phyloP scores from a whole-genome alignment of 108 stramenopile genomes.

The Chaetoceros muelleri region DNA sequence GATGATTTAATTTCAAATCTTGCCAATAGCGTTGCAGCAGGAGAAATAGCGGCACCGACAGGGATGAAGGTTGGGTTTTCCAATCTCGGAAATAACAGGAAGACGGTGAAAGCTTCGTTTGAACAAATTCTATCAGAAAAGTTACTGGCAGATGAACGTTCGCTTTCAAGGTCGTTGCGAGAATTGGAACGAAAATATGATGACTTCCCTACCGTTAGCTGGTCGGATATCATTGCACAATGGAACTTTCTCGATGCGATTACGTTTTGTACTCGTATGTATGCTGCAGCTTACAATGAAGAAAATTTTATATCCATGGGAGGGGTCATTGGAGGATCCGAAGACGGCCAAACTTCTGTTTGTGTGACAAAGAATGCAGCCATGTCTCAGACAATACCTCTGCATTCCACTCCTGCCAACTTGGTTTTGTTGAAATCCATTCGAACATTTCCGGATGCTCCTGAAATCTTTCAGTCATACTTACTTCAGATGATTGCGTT shows the following conservation, averaged over 20 bases:
- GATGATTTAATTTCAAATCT: slow-evolving; percentile 11
- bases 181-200: neutral
- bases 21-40: slow-evolving; percentile 29
- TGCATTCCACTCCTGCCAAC: neutral
- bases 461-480: neutral
- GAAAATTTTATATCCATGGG: slow-evolving; percentile 4
- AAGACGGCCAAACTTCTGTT: neutral
- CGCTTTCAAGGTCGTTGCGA: neutral
- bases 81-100: neutral
- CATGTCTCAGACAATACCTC: neutral
- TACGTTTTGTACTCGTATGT: slow-evolving; percentile 18
- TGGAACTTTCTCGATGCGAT: slow-evolving; percentile 27
- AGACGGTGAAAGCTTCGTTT: neutral
- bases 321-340: neutral
- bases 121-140: neutral
- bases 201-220: neutral
- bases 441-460: neutral
- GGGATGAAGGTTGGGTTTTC: slow-evolving; percentile 20
- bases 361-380: neutral
- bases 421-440: neutral
- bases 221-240: neutral
- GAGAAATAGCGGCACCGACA: slow-evolving; percentile 15
- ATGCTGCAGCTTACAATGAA: slow-evolving; percentile 24
- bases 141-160: slow-evolving; percentile 1
- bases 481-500: neutral